Evolutionary conservation across 495 filamentous ascomycete genomes (phyloP).

Genomic region (Aspergillus biplanus): DNA sequence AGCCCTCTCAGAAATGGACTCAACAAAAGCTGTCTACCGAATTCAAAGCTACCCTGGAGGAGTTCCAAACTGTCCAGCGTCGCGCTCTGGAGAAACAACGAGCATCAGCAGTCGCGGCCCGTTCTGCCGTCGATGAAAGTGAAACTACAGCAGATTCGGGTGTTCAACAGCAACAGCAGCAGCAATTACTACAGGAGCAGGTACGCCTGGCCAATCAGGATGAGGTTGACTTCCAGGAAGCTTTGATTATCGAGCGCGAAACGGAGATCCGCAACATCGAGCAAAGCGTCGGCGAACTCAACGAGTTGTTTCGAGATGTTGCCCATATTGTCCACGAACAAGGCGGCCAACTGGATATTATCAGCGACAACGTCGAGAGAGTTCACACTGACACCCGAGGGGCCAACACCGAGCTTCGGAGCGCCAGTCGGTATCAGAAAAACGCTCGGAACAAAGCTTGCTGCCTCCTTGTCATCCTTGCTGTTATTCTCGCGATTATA

Average conservation of each 20-base stretch:
- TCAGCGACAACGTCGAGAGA: slow-evolving; percentile 82
- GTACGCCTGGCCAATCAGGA: slow-evolving; percentile 84
- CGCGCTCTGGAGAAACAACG: slow-evolving; percentile 90
- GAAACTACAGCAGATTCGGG: slow-evolving; percentile 38
- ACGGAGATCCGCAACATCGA: slow-evolving; percentile 96
- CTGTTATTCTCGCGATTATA: slow-evolving; percentile 84
- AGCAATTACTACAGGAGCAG: slow-evolving; percentile 75
- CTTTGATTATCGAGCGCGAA: slow-evolving; percentile 92
- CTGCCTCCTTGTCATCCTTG: slow-evolving; percentile 88
- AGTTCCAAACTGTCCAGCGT: slow-evolving; percentile 90
- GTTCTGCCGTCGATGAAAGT: slow-evolving; percentile 67
- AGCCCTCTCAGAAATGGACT: slow-evolving; percentile 92
- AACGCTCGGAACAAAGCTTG: slow-evolving; percentile 90
- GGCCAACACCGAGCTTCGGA: slow-evolving; percentile 80
- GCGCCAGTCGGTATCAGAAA: slow-evolving; percentile 88
- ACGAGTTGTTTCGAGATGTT: slow-evolving; percentile 95
- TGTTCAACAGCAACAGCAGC: slow-evolving; percentile 57
- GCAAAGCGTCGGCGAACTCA: slow-evolving; percentile 90
- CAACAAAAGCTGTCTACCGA: slow-evolving; percentile 93
- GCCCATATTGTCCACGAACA: slow-evolving; percentile 96
- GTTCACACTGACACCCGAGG: slow-evolving; percentile 79
- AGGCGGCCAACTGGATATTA: slow-evolving; percentile 85
- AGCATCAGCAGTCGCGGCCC: slow-evolving; percentile 78
- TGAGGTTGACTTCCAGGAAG: slow-evolving; percentile 97
- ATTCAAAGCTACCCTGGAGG: slow-evolving; percentile 81